Evolutionary conservation across 352 stramenopile genomes (phyloP), one percentile per base, ranked within the genome.

Genomic region (Phytopythium helicoides): DNA sequence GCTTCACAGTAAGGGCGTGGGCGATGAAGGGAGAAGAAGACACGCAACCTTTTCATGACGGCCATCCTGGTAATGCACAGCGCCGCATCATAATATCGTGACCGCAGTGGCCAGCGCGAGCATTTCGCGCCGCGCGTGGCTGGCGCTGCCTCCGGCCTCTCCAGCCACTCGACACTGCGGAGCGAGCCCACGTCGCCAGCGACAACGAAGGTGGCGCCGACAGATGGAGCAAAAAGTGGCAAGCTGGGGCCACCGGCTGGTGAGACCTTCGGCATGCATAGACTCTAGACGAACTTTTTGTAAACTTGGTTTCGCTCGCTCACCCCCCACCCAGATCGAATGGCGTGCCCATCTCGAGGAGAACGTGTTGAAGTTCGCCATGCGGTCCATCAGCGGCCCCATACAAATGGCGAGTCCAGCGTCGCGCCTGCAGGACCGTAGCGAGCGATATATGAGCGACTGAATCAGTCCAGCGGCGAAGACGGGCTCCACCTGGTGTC

Each of bases 1-100:
- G 23, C 26, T 14, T 26, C 16, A 26, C 26, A 18, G 23, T 19
- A 39, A 15, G 18, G 28, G 5, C 5, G 14, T 28, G 15, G 16
- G 28, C 18, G 18, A 21, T 15, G 46, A 52, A 52, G 46, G 46
- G 46, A 52, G 33, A 52, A 52, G 46, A 52, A 52, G 18, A 25
- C 9, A 25, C 16, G 40, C 40, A 11, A n/a, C n/a, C n/a, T n/a
- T n/a, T n/a, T n/a, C n/a, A n/a, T n/a, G 11, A 25, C 40, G 6
- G 16, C 3, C 37, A 19, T n/a, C 10, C 37, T 12, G 6, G n/a
- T 42, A 22, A 33, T 33, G 9, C 28, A 10, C 28, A 9, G 28
- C 39, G 39, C 19, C 39, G n/a, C 39, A 11, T 46, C 39, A n/a
- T n/a, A n/a, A n/a, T n/a, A n/a, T n/a, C n/a, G n/a, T n/a, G n/a